Conservation (phyloP, 2,329 filamentous ascomycete species). For the Fusarium humuli region DNA sequence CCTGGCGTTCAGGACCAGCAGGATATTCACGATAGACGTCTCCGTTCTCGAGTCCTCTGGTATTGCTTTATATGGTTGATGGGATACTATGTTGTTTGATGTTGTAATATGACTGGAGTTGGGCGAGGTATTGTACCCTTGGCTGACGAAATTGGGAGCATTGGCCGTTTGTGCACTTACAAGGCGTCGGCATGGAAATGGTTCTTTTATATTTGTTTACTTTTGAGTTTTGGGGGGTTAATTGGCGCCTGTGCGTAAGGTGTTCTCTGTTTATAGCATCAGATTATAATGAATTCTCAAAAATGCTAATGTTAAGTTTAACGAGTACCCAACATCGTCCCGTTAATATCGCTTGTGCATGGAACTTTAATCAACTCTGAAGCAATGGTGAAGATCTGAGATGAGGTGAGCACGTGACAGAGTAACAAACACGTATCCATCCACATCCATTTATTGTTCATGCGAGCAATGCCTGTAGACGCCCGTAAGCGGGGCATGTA, state of each 20-base stretch:
- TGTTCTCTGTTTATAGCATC: constrained; percentile 42
- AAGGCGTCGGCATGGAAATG: constrained; percentile 44
- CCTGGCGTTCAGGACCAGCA: constrained; percentile 45
- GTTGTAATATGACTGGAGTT: constrained; percentile 47
- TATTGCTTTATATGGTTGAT: constrained; percentile 37
- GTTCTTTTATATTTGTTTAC: constrained; percentile 34
- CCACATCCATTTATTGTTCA: neutral
- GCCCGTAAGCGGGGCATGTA: constrained; percentile 8
- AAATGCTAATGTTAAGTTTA: constrained; percentile 19
- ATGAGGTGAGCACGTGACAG: constrained; percentile 35
- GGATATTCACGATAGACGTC: constrained; percentile 41
- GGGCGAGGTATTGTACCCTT: constrained; percentile 39
- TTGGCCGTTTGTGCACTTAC: constrained; percentile 47
- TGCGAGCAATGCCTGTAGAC: constrained; percentile 19
- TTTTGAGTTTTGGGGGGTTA: constrained; percentile 25
- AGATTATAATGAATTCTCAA: constrained; percentile 45
- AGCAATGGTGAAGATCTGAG: neutral
- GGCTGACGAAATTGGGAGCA: constrained; percentile 40
- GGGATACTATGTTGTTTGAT: constrained; percentile 37
- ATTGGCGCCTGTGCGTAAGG: constrained; percentile 39
- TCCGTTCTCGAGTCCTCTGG: constrained; percentile 39
- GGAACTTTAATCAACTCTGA: constrained; percentile 1
- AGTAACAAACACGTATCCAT: constrained; percentile 14
- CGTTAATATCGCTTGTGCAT: neutral
- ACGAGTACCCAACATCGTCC: neutral